Conservation (phyloP, 352 stramenopile genomes). For the Peronospora farinosa region DNA sequence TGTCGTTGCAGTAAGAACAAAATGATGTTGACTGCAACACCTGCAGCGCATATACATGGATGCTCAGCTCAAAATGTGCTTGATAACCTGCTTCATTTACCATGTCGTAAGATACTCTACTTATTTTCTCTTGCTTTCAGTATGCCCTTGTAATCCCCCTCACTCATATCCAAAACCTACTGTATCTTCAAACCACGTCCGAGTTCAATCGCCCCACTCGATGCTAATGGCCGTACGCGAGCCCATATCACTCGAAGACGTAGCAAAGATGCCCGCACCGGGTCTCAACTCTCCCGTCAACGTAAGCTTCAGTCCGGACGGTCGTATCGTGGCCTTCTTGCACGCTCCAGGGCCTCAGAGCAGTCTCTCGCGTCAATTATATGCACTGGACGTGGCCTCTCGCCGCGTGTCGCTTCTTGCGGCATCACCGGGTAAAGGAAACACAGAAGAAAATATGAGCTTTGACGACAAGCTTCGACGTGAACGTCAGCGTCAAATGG, state of each 20-base stretch:
- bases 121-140: not conserved
- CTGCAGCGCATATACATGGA: too few relatives aligned
- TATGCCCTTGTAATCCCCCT: not conserved
- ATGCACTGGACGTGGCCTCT: slow-evolving; percentile 64
- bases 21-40: too few relatives aligned
- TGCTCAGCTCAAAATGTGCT: too few relatives aligned
- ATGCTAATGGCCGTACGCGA: slow-evolving; percentile 20
- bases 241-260: slow-evolving; percentile 79
- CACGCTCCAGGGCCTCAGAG: slow-evolving; percentile 73
- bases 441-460: slow-evolving; percentile 83
- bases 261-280: slow-evolving; percentile 82
- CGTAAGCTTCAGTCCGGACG: slow-evolving; percentile 82
- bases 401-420: slow-evolving; percentile 55
- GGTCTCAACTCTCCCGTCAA: slow-evolving; percentile 73
- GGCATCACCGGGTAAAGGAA: slow-evolving; percentile 61
- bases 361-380: slow-evolving; percentile 79
- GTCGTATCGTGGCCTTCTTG: slow-evolving; percentile 79
- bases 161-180: slow-evolving; percentile 15
- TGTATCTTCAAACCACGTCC: not conserved
- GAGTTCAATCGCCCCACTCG: not conserved
- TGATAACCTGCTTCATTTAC: too few relatives aligned
- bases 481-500: slow-evolving; percentile 87
- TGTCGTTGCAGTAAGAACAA: too few relatives aligned
- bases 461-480: slow-evolving; percentile 88
- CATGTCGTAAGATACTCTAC: not conserved